phyloP scores from a whole-genome alignment of 768 basidiomycete genomes.

The Macrocybe gigantea region DNA sequence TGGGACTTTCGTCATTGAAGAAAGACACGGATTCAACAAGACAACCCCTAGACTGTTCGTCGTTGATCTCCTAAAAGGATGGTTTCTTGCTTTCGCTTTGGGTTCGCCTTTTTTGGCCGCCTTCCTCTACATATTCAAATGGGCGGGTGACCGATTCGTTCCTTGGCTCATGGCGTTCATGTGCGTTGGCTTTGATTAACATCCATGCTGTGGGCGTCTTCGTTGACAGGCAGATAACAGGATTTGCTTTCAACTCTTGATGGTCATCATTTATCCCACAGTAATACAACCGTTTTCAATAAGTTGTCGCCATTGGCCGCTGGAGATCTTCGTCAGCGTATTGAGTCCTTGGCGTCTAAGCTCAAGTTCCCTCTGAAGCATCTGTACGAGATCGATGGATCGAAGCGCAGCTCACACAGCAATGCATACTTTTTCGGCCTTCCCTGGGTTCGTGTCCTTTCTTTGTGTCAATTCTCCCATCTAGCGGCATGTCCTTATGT shows the following conservation, averaged over 20 bases:
- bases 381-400: conserved; percentile 95
- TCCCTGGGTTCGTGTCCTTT: conserved; percentile 63
- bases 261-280: conserved; percentile 80
- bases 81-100: conserved; percentile 61
- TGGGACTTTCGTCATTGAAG: conserved; percentile 90
- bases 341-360: conserved; percentile 70
- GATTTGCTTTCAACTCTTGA: conserved; percentile 74
- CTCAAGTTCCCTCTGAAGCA: conserved; percentile 93
- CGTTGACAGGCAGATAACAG: conserved; percentile 28
- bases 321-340: conserved; percentile 72
- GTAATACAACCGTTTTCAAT: conserved; percentile 97
- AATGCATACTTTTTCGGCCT: conserved; percentile 99
- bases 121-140: conserved; percentile 86
- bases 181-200: conserved; percentile 36
- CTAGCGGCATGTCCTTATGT: not conserved
- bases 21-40: conserved; percentile 97
- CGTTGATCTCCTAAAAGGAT: conserved; percentile 76
- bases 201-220: not conserved
- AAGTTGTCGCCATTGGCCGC: conserved; percentile 82
- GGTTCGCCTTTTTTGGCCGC: conserved; percentile 83
- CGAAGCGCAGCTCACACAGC: conserved; percentile 90
- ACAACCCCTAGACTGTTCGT: conserved; percentile 74
- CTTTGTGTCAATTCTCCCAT: not conserved
- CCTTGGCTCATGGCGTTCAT: conserved; percentile 92
- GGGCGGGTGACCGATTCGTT: conserved; percentile 91